Base-by-base conservation (phyloP, 768 basidiomycete species). In the Mycena haematopus region DNA sequence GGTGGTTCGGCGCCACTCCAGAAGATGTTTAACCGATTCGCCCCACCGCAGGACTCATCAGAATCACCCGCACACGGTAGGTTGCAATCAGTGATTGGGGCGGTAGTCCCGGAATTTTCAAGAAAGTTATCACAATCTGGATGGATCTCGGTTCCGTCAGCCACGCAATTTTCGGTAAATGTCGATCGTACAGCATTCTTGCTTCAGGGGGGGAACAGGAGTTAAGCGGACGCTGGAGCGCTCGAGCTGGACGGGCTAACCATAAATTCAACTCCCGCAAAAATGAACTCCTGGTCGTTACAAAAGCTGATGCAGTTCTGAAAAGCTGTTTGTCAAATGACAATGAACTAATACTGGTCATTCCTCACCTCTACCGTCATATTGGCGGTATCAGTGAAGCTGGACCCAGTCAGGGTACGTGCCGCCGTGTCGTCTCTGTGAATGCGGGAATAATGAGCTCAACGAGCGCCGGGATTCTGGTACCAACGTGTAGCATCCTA, bases 191-290 rank as follows among this genome's bases (percentile, higher is more conserved):
- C 87, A 88, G 75, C 86, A 89, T 73, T 89, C 84, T 62, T 62
- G 71, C 73, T 67, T 17, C 35, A 6, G 15, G 6, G 5, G 3
- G n/a, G n/a, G 6, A 15, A 24, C 21, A 27, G 9, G 29, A 31
- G 53, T 17, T 44, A 21, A 44, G 74, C 70, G 42, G 52, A 25
- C 55, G 31, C 53, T 35, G 66, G 38, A 49, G n/a, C 52, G 49
- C 9, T 50, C 35, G 13, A 22, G 44, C 35, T 33, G 58, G 58
- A 36, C 44, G 29, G 54, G 68, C 73, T 52, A 56, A 75, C 75
- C 56, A 70, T 70, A 27, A 80, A 92, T 74, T 92, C 91, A 19
- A 86, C 80, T 15, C 92, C 92, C 19, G 91, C 89, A 66, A 84
- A 91, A 60, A 87, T 74, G 70, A 79, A 90, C 10, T 73, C 66